phyloP scores from a whole-genome alignment of 163 green algal genomes.

The Volvox carteri region DNA sequence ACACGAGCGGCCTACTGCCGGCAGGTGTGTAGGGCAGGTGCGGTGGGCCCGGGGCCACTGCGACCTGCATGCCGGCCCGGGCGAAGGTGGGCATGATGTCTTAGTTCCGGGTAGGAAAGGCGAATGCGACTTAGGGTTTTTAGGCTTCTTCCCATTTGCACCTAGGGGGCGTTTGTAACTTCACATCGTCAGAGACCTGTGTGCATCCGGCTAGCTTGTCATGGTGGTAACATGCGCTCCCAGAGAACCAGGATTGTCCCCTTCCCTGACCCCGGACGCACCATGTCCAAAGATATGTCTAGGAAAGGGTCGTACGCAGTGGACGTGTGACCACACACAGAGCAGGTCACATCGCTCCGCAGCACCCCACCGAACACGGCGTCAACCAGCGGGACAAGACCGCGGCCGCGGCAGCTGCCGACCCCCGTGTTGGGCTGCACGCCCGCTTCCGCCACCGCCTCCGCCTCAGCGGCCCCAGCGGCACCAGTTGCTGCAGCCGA shows the following conservation, averaged over 20 bases:
- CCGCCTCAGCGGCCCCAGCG: neutral
- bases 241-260: too few species aligned
- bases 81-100: too few species aligned
- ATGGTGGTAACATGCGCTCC: too few species aligned
- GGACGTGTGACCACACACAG: slow-evolving; percentile 85
- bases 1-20: neutral
- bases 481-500: neutral
- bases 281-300: slow-evolving; percentile 90
- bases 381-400: slow-evolving; percentile 58
- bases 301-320: slow-evolving; percentile 88
- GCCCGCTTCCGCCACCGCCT: neutral
- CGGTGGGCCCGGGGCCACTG: neutral
- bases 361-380: slow-evolving; percentile 82
- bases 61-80: neutral
- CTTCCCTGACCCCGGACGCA: too few species aligned
- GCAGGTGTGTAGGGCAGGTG: neutral
- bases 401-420: neutral
- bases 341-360: slow-evolving; percentile 90
- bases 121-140: too few species aligned
- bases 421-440: neutral
- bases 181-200: too few species aligned
- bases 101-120: too few species aligned
- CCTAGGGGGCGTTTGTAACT: too few species aligned
- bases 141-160: too few species aligned
- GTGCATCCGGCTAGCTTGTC: too few species aligned